Evolutionary conservation across 2,329 filamentous ascomycete species (phyloP), one percentile per base, ranked within the genome.

Genomic region (Raffaelea ambrosiae): DNA sequence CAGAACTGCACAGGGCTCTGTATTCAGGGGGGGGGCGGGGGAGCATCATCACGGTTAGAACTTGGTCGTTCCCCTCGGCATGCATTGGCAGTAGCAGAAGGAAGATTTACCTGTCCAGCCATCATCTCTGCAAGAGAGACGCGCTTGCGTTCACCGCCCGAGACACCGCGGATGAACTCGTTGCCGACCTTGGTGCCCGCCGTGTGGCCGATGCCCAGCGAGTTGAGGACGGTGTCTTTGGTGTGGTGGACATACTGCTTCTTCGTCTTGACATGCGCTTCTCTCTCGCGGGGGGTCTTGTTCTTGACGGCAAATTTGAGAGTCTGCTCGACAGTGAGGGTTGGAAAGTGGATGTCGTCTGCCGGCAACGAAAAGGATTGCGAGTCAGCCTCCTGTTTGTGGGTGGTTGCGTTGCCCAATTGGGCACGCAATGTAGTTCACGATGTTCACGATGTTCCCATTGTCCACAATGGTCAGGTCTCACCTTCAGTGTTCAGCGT

Each of bases 41-140:
- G n/a, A n/a, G n/a, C n/a, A n/a, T n/a, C n/a, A n/a, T n/a, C n/a
- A n/a, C n/a, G n/a, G n/a, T n/a, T n/a, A n/a, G n/a, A n/a, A n/a
- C n/a, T n/a, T n/a, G n/a, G n/a, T n/a, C n/a, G n/a, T n/a, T n/a
- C n/a, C n/a, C n/a, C n/a, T n/a, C n/a, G n/a, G n/a, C n/a, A n/a
- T n/a, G n/a, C n/a, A n/a, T n/a, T n/a, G n/a, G n/a, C n/a, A n/a
- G n/a, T n/a, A n/a, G n/a, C n/a, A n/a, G n/a, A n/a, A n/a, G n/a
- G n/a, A n/a, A n/a, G n/a, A n/a, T n/a, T n/a, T n/a, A 47, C 45
- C 23, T 46, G 40, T 0, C 69, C 70, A 7, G 75, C 73, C 50
- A 85, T 77, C 8, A 83, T 83, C 62, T 88, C 84, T 3, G 82
- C 83, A 53, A 88, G 86, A 41, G 78, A 83, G 4, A 89, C 85